phyloP scores from a whole-genome alignment of 2,329 filamentous ascomycete genomes.

The Aspergillus flavus region DNA sequence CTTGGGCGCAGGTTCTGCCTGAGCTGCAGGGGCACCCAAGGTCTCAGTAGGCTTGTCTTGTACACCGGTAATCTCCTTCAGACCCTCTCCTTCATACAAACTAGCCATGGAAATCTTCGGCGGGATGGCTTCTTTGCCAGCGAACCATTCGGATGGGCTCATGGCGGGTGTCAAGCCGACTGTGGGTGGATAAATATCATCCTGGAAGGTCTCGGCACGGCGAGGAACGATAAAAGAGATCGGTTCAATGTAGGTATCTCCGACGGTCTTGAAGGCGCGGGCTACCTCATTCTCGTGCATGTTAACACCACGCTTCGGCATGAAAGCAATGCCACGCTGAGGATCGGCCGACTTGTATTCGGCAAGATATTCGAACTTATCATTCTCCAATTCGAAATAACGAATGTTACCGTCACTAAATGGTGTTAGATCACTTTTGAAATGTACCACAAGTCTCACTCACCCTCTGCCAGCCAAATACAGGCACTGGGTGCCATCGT shows the following conservation, averaged over 20 bases:
- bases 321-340: slow-evolving; percentile 89
- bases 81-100: slow-evolving; percentile 80
- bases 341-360: slow-evolving; percentile 97
- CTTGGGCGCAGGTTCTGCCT: slow-evolving; percentile 53
- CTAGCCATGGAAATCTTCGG: slow-evolving; percentile 93
- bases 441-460: slow-evolving; percentile 34
- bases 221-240: slow-evolving; percentile 97
- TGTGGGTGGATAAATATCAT: slow-evolving; percentile 92
- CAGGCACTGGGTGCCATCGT: slow-evolving; percentile 91
- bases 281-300: slow-evolving; percentile 96
- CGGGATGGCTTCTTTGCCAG: slow-evolving; percentile 79
- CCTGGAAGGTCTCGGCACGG: slow-evolving; percentile 91
- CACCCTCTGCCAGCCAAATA: slow-evolving; percentile 97
- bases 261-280: slow-evolving; percentile 95
- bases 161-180: slow-evolving; percentile 78
- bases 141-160: slow-evolving; percentile 79
- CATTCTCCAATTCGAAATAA: slow-evolving; percentile 97
- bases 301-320: slow-evolving; percentile 93
- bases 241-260: slow-evolving; percentile 90
- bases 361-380: slow-evolving; percentile 96
- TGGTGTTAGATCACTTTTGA: slow-evolving; percentile 15
- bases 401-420: slow-evolving; percentile 93
- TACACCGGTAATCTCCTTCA: slow-evolving; percentile 68
- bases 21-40: slow-evolving; percentile 50
- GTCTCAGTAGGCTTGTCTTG: slow-evolving; percentile 39